These are phyloP conservation scores for Penicillium sp. DNA, from an alignment of 2,329 filamentous ascomycete species.

Conservation along the genomic window DNA sequence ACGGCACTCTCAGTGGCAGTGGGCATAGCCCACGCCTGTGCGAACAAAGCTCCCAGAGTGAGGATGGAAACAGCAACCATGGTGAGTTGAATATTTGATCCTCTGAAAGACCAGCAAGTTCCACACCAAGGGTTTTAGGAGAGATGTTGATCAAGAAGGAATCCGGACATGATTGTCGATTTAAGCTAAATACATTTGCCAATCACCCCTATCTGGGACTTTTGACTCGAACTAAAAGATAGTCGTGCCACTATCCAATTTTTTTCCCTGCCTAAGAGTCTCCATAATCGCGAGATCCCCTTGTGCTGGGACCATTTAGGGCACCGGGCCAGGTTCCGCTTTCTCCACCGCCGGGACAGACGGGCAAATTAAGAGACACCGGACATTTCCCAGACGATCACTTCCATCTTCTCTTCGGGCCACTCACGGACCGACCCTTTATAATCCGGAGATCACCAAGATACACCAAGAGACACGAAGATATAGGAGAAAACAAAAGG, in stretches of 20 bases:
- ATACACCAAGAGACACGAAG: not conserved
- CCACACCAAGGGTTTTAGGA: not conserved
- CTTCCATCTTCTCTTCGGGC: too few species aligned
- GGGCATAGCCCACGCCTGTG: constrained; percentile 13
- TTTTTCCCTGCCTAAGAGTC: not conserved
- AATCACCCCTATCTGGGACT: not conserved
- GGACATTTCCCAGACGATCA: too few species aligned
- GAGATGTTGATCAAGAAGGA: not conserved
- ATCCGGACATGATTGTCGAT: not conserved
- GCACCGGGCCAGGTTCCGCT: not conserved
- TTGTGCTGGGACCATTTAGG: not conserved
- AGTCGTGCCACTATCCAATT: not conserved
- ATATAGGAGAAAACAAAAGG: not conserved
- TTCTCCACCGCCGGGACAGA: not conserved
- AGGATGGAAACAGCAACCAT: constrained; percentile 15
- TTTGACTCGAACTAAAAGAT: not conserved
- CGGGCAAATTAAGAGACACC: not conserved
- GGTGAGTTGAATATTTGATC: not conserved
- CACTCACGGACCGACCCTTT: not conserved
- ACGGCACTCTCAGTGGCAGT: not conserved
- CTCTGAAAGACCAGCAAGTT: not conserved
- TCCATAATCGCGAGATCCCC: not conserved
- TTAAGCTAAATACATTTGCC: not conserved
- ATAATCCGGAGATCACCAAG: not conserved
- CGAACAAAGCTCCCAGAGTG: constrained; percentile 10